Base-by-base conservation (phyloP, 768 basidiomycete genomes). In the Russula sp. region DNA sequence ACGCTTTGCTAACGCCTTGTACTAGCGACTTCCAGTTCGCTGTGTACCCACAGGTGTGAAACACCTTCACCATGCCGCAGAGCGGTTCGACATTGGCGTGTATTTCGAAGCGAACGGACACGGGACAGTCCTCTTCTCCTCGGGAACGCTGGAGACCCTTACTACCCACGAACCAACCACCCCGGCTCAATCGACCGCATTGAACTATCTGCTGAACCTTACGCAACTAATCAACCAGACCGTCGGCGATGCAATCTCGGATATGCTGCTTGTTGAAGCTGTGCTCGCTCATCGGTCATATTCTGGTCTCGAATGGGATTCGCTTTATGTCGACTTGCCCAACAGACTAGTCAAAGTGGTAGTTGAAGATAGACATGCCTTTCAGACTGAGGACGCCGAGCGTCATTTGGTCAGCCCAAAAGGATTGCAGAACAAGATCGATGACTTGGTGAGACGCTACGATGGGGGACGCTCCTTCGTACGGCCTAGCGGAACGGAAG, bases 51-150 rank as follows among this genome's bases (percentile, higher is more conserved):
- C 97, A 16, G 97, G 97, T 32, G 97, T 99, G 64, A 99, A 99
- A 75, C 91, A 98, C 73, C 84, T 98, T 53, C 97, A 99, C 73
- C 95, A 98, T 71, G 97, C 95, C 16, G 97, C 97, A 11, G 92
- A 95, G 70, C 84, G 86, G 70, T 98, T 88, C 75, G 84, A 93
- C 71, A 82, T 99, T 59, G 97, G 97, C n/a, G 92, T 99, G 50
- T 99, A 99, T 76, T 99, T 99, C 70, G 97, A 99, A 74, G 97
- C 97, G 39, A 99, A 99, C 72, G 97, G 97, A 2, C 97, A 99
- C 69, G 97, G 97, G 37, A 99, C 97, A 3, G 93, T 98, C 52
- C 75, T 98, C 59, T 98, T 99, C 77, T 98, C 97, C 13, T 82
- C 80, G 7, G 73, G 81, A 20, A 89, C 93, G 4, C 80, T 87